phyloP scores from a whole-genome alignment of 352 stramenopile genomes.

The Globisporangium nunn region DNA sequence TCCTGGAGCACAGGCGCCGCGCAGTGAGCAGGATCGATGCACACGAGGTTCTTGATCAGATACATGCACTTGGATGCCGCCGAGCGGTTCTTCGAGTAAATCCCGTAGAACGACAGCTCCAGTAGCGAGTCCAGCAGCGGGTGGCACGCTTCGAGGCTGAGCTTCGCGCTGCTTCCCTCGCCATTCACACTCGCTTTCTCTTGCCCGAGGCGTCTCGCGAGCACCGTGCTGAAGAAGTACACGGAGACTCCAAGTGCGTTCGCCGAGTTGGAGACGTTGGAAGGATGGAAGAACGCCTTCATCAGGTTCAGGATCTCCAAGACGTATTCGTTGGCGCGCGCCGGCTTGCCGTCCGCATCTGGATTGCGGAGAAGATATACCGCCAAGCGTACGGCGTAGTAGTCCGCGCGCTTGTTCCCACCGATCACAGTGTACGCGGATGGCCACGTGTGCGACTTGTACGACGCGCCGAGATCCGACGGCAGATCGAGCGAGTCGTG shows the following conservation, averaged over 20 bases:
- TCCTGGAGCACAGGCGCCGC: constrained; percentile 46
- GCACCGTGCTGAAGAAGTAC: constrained; percentile 44
- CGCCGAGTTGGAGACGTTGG: constrained; percentile 54
- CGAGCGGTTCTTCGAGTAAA: constrained; percentile 66
- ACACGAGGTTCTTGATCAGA: constrained; percentile 58
- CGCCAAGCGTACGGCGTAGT: constrained; percentile 46
- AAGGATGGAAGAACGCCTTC: constrained; percentile 70
- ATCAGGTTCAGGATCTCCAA: constrained; percentile 50
- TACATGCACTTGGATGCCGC: constrained; percentile 67
- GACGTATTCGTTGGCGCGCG: constrained; percentile 34
- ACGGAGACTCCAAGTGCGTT: constrained; percentile 44
- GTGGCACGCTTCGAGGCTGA: constrained; percentile 25
- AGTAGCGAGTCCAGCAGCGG: constrained; percentile 42
- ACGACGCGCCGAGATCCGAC: constrained; percentile 56
- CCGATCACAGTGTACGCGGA: constrained; percentile 39
- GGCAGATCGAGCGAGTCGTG: constrained; percentile 51
- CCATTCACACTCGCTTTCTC: constrained; percentile 26
- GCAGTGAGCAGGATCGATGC: constrained; percentile 37
- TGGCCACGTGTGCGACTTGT: constrained; percentile 56
- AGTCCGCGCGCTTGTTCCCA: constrained; percentile 47
- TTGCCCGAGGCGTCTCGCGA: constrained; percentile 41
- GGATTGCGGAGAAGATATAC: constrained; percentile 38
- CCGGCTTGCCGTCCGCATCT: constrained; percentile 7
- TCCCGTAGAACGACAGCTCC: constrained; percentile 51
- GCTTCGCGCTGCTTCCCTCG: constrained; percentile 1